phyloP scores from a whole-genome alignment of 345 rosid species.

The Gossypium stocksii region DNA sequence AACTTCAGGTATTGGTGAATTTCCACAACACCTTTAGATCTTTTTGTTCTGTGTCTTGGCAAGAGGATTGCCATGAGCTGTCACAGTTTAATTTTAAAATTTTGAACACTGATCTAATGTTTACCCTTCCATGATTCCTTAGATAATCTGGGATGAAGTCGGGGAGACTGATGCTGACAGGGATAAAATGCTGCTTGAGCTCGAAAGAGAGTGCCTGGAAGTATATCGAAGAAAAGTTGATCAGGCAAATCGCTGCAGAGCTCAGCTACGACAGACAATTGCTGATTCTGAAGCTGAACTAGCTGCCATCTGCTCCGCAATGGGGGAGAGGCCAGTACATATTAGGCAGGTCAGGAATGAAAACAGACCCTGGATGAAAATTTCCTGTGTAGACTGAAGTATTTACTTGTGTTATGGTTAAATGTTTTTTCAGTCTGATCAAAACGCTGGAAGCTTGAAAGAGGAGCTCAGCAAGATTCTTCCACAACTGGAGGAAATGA shows the following conservation, averaged over 20 bases:
- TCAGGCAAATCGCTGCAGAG: slow-evolving; percentile 74
- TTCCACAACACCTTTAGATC: background rate
- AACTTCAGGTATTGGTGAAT: slow-evolving; percentile 61
- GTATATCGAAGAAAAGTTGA: slow-evolving; percentile 94
- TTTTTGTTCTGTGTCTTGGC: background rate
- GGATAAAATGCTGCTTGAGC: slow-evolving; percentile 85
- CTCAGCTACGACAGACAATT: slow-evolving; percentile 74
- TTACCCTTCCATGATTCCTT: background rate
- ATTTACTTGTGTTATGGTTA: slow-evolving; percentile 3
- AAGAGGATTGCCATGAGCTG: background rate
- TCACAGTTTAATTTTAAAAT: background rate
- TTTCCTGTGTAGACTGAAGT: background rate
- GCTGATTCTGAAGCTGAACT: slow-evolving; percentile 92
- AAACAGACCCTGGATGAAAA: background rate
- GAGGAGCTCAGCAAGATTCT: slow-evolving; percentile 68
- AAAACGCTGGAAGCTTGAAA: slow-evolving; percentile 70
- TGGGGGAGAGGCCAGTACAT: slow-evolving; percentile 91
- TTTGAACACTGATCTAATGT: background rate
- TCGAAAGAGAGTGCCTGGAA: slow-evolving; percentile 89
- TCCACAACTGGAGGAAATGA: slow-evolving; percentile 91
- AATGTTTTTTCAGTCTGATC: slow-evolving; percentile 55
- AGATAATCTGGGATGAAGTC: slow-evolving; percentile 97
- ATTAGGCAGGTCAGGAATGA: slow-evolving; percentile 67
- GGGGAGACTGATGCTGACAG: slow-evolving; percentile 85
- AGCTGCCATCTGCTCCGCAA: slow-evolving; percentile 78